Evolutionary conservation across 208 protist genomes (phyloP).

Genomic region (Strigomonas galati): DNA sequence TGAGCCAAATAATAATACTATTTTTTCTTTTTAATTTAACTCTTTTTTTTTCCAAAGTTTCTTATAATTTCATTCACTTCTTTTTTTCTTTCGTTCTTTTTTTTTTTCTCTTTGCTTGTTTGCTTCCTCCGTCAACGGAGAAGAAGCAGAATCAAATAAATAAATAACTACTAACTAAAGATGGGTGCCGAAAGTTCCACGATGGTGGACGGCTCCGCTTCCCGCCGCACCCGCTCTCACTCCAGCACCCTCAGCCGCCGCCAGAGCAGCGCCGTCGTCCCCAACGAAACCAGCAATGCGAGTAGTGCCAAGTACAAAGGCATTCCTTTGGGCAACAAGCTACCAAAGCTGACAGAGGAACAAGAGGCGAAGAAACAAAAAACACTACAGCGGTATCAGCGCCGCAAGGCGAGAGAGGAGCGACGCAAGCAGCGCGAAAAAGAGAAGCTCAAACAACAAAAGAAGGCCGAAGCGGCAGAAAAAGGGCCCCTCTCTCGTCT

Average conservation of each 20-base stretch:
- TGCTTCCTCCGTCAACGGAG: no score
- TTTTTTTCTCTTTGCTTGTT: no score
- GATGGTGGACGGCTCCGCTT: neutral
- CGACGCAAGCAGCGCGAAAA: slow-evolving; percentile 8
- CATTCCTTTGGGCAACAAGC: slow-evolving; percentile 23
- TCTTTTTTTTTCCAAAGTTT: neutral
- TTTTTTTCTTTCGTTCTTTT: slow-evolving; percentile 11
- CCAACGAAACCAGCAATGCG: no score
- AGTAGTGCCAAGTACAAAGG: slow-evolving; percentile 10
- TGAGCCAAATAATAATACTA: slow-evolving; percentile 3
- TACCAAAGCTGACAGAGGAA: slow-evolving; percentile 18
- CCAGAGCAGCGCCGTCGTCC: neutral
- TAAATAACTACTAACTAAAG: neutral
- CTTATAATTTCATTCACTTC: neutral
- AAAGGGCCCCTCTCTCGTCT: neutral
- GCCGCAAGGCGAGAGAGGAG: slow-evolving; percentile 7
- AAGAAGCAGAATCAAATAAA: neutral
- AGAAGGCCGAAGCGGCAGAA: neutral
- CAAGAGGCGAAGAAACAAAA: slow-evolving; percentile 13
- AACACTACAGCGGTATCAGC: slow-evolving; percentile 13
- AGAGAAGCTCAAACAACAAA: neutral
- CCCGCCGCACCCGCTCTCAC: neutral
- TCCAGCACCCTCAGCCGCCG: neutral
- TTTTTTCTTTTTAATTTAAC: slow-evolving; percentile 1
- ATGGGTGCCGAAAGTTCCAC: slow-evolving; percentile 10